Evolutionary conservation across 1,284 basidiomycete genomes (phyloP).

Genomic region (Papiliotrema nemorosa): DNA sequence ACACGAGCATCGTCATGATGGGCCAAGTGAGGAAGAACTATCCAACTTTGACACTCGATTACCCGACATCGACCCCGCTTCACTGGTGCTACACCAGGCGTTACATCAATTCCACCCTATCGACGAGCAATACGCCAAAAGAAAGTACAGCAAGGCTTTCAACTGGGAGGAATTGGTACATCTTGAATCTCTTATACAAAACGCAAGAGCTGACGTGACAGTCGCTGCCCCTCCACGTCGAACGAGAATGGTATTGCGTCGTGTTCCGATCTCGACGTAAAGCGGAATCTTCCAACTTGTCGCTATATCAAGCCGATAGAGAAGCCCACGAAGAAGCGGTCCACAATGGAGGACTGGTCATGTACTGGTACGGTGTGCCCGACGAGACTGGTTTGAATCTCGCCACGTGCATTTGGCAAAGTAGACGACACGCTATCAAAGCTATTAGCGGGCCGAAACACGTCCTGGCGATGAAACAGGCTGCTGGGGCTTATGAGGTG

Average conservation of each 20-base stretch:
- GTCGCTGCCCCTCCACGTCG: slow-evolving; percentile 25
- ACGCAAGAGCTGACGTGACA: background rate
- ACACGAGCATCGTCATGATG: slow-evolving; percentile 22
- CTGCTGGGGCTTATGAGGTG: slow-evolving; percentile 69
- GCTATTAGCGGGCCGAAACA: slow-evolving; percentile 78
- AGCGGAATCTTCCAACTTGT: slow-evolving; percentile 44
- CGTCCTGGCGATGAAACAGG: slow-evolving; percentile 73
- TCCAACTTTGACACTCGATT: slow-evolving; percentile 68
- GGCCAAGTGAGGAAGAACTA: slow-evolving; percentile 7
- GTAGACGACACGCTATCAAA: slow-evolving; percentile 70
- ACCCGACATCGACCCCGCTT: slow-evolving; percentile 75
- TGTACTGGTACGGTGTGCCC: slow-evolving; percentile 88
- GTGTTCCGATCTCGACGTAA: slow-evolving; percentile 78
- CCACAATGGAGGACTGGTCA: slow-evolving; percentile 68
- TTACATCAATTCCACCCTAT: slow-evolving; percentile 70
- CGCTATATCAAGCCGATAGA: slow-evolving; percentile 77
- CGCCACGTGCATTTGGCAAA: slow-evolving; percentile 91
- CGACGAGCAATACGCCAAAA: slow-evolving; percentile 60
- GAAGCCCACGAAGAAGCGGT: slow-evolving; percentile 87
- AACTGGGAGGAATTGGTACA: slow-evolving; percentile 71
- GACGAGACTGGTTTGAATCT: slow-evolving; percentile 74
- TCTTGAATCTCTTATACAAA: background rate
- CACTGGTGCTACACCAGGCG: slow-evolving; percentile 77
- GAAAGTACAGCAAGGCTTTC: slow-evolving; percentile 69
- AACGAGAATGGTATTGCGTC: slow-evolving; percentile 82